Base-by-base conservation (phyloP, 1,284 basidiomycete genomes). In the Cutaneotrichosporon cavernicola region DNA sequence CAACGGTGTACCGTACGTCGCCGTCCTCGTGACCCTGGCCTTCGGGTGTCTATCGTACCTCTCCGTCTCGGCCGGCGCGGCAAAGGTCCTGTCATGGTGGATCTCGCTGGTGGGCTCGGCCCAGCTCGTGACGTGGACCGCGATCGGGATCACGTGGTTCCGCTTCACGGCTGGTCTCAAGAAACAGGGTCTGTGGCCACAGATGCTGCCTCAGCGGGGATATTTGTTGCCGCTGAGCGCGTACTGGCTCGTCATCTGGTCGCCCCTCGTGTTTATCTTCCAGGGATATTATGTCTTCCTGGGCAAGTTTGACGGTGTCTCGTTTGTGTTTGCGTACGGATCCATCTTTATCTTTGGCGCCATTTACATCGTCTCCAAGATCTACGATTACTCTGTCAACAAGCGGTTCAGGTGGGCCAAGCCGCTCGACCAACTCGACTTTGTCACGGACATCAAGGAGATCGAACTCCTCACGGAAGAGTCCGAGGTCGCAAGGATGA, bases 1-100 rank as follows among this genome's bases (percentile, higher is more conserved):
- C 47, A 73, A 77, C 63, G 81, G 81, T 59, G 75, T 80, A 3
- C 82, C 82, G 0, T 81, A 71, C 63, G 67, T 73, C 16, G 67
- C 69, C 5, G 74, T 78, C 30, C 63, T 70, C 49, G 46, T 57
- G 5, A 65, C 69, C 6, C 63, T 70, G 51, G 55, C 69, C 18
- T 56, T 70, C 13, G 69, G 67, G 4, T 71, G 72, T 61, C 63
- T 76, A 5, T 61, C 70, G 2, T 76, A 72, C 65, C 63, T 75
- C 18, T 69, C 70, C 32, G 57, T 76, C 8, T 67, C 67, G 1
- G 56, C 65, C 10, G 50, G 64, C 26, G 52, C 63, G 9, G 65
- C 63, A 31, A 72, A 67, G 62, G 72, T 76, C 7, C 31, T 53
- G 2, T 34, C 32, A 30, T 53, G 51, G 51, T 53, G 51, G 51